Evolutionary conservation across 2,329 filamentous ascomycete species (phyloP).

Genomic region (Xylariomycetidae sp.): DNA sequence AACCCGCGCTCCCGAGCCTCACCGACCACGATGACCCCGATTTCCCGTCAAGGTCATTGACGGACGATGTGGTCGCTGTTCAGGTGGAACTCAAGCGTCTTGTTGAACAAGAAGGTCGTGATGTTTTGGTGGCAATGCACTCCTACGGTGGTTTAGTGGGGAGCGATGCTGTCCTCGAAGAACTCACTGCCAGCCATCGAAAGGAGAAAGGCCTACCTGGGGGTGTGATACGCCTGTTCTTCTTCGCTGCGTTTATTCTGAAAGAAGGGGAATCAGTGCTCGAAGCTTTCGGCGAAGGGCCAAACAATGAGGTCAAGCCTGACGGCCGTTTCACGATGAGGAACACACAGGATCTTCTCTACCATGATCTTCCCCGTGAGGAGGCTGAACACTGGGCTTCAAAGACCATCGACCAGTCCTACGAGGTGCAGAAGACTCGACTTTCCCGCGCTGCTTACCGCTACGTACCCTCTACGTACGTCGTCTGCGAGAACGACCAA

Average conservation of each 20-base stretch:
- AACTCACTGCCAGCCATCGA: slow-evolving; percentile 4
- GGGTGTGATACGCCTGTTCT: slow-evolving; percentile 8
- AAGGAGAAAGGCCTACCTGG: slow-evolving; percentile 3
- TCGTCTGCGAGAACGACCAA: slow-evolving; percentile 8
- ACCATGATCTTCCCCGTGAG: slow-evolving; percentile 4
- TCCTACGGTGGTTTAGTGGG: slow-evolving; percentile 10
- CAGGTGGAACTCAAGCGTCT: slow-evolving; percentile 4
- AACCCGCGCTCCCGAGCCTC: slow-evolving; percentile 10
- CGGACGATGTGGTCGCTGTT: slow-evolving; percentile 6
- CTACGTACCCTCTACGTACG: slow-evolving; percentile 5
- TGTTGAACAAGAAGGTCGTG: slow-evolving; percentile 4
- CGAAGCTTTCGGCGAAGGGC: slow-evolving; percentile 3
- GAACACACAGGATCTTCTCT: slow-evolving; percentile 6
- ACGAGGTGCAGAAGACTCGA: slow-evolving; percentile 6
- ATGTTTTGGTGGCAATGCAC: slow-evolving; percentile 8
- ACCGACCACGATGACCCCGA: slow-evolving; percentile 8
- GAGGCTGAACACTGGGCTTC: slow-evolving; percentile 8
- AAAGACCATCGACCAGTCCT: slow-evolving; percentile 7
- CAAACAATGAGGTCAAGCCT: slow-evolving; percentile 5
- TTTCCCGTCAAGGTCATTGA: slow-evolving; percentile 8
- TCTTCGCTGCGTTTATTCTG: slow-evolving; percentile 7
- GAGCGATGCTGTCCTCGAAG: slow-evolving; percentile 6
- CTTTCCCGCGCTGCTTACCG: slow-evolving; percentile 4
- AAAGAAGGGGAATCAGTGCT: slow-evolving; percentile 7
- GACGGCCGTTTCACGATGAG: slow-evolving; percentile 5